Evolutionary conservation across 305 asterid genomes (phyloP).

Genomic region (Andrographis paniculata): DNA sequence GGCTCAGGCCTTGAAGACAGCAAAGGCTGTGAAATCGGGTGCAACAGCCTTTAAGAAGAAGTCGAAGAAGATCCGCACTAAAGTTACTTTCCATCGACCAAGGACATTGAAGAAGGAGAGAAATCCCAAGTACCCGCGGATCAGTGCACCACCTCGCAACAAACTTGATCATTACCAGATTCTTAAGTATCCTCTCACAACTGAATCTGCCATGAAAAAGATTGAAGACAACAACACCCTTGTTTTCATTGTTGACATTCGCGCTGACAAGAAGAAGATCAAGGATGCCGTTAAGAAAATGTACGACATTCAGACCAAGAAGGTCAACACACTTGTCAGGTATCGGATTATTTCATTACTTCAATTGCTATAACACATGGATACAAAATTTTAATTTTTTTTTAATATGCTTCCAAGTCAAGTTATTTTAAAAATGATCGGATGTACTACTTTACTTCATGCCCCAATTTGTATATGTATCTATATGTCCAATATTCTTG

Average conservation of each 20-base stretch:
- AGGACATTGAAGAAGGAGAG: constrained; percentile 59
- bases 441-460: too few relatives aligned
- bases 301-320: constrained; percentile 74
- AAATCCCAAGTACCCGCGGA: constrained; percentile 58
- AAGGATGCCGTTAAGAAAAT: constrained; percentile 71
- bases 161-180: constrained; percentile 62
- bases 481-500: too few relatives aligned
- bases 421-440: too few relatives aligned
- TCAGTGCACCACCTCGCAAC: constrained; percentile 60
- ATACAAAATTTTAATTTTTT: too few relatives aligned
- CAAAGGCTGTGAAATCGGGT: too few relatives aligned
- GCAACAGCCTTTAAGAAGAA: constrained; percentile 52
- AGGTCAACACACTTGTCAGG: constrained; percentile 72
- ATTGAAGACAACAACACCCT: constrained; percentile 69
- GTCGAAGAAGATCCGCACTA: constrained; percentile 53
- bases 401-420: too few relatives aligned
- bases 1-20: constrained; percentile 66
- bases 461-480: too few relatives aligned
- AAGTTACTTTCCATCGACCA: constrained; percentile 62
- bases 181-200: constrained; percentile 57
- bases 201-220: constrained; percentile 73
- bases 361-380: not conserved
- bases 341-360: constrained; percentile 7
- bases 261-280: too few relatives aligned
- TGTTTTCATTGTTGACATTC: constrained; percentile 70